Evolutionary conservation across 192 early-diverging fungal species (phyloP).

Genomic region (Rhizophagus clarus): DNA sequence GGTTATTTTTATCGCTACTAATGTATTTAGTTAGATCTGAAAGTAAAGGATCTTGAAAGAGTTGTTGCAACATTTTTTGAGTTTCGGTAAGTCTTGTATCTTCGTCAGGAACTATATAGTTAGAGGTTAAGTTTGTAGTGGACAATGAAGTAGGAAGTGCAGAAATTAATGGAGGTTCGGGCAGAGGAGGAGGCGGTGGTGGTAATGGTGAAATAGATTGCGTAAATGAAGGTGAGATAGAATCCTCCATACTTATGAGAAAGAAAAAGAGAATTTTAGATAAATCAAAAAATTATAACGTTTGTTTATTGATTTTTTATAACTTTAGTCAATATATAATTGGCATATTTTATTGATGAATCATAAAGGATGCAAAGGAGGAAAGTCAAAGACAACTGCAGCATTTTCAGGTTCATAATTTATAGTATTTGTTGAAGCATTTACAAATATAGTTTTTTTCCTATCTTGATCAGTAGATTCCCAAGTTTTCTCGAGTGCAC

Average conservation of each 20-base stretch:
- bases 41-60: conserved; percentile 24
- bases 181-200: too few relatives aligned
- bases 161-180: too few relatives aligned
- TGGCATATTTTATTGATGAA: neutral
- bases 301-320: too few relatives aligned
- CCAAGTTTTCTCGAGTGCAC: conserved; percentile 35
- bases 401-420: conserved; percentile 25
- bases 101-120: too few relatives aligned
- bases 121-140: too few relatives aligned
- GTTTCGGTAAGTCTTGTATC: conserved; percentile 5
- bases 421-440: conserved; percentile 31
- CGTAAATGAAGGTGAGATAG: too few relatives aligned
- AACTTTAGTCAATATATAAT: too few relatives aligned
- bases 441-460: conserved; percentile 35
- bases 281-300: too few relatives aligned
- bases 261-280: too few relatives aligned
- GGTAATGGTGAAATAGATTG: too few relatives aligned
- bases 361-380: conserved; percentile 16
- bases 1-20: neutral
- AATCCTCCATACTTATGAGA: too few relatives aligned
- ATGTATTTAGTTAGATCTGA: conserved; percentile 14
- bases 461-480: neutral
- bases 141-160: too few relatives aligned
- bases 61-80: conserved; percentile 18
- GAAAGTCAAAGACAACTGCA: conserved; percentile 34